phyloP scores from a whole-genome alignment of 1,284 basidiomycete species.

The Cryptococcus jaspeensis region DNA sequence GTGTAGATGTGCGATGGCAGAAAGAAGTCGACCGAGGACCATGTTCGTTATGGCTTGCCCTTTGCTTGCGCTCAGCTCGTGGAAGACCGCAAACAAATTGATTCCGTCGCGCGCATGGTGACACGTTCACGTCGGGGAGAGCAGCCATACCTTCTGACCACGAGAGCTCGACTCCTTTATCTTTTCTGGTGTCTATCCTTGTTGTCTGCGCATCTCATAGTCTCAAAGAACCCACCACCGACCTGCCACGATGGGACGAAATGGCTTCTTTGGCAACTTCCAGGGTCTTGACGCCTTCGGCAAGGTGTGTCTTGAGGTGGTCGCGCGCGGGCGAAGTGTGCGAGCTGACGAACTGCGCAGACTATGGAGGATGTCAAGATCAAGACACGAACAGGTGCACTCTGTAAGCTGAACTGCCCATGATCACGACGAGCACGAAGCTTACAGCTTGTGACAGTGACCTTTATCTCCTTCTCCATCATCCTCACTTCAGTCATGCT shows the following conservation, averaged over 20 bases:
- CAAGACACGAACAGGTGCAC: slow-evolving; percentile 87
- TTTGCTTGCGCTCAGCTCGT: neutral
- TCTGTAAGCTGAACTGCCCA: slow-evolving; percentile 62
- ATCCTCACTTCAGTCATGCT: slow-evolving; percentile 87
- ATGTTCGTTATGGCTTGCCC: neutral
- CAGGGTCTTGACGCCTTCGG: slow-evolving; percentile 88
- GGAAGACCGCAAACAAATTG: neutral
- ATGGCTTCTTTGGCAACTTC: slow-evolving; percentile 49
- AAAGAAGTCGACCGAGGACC: neutral
- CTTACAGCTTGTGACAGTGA: slow-evolving; percentile 61
- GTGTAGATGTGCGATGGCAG: neutral
- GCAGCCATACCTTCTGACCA: neutral
- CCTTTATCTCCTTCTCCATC: slow-evolving; percentile 84
- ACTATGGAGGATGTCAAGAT: slow-evolving; percentile 98
- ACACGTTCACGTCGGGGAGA: slow-evolving; percentile 8
- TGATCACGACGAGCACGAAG: neutral
- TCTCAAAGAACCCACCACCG: neutral
- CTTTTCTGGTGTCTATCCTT: neutral
- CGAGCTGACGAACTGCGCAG: slow-evolving; percentile 53
- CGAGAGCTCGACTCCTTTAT: neutral
- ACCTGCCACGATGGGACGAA: slow-evolving; percentile 44
- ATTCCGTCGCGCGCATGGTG: slow-evolving; percentile 1
- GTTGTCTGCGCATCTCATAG: neutral
- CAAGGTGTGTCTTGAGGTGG: slow-evolving; percentile 83
- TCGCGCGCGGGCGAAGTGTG: slow-evolving; percentile 1